Conservation (phyloP, 805 yeast genomes). For the Saturnispora serradocipensis region DNA sequence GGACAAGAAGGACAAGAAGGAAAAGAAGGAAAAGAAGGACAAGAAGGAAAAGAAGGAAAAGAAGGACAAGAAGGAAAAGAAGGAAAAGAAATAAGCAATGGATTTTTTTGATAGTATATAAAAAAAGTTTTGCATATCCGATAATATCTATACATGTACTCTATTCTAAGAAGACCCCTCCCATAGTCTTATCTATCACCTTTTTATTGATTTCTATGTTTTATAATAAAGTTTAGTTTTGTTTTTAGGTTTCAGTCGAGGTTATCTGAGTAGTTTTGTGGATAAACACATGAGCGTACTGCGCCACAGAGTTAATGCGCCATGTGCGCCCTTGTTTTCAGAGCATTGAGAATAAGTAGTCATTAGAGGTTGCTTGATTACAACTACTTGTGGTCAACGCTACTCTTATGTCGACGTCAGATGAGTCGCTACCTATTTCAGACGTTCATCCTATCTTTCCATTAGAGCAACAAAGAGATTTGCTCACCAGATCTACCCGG, state of each 20-base stretch:
- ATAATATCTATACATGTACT: background rate
- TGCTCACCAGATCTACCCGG: constrained; percentile 10
- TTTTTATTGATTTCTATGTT: constrained; percentile 1
- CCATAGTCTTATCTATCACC: background rate
- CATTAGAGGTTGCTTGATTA: background rate
- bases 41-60: constrained; percentile 23
- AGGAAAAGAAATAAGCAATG: constrained; percentile 24
- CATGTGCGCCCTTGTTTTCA: background rate
- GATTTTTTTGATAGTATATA: constrained; percentile 1
- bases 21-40: constrained; percentile 27
- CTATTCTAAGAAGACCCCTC: background rate
- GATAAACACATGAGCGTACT: background rate
- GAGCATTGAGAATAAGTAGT: background rate
- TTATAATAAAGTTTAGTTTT: constrained; percentile 6
- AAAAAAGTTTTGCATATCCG: constrained; percentile 12
- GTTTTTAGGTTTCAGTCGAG: background rate
- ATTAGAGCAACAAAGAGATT: background rate
- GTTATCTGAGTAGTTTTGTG: background rate
- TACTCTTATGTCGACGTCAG: background rate
- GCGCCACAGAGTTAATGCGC: background rate
- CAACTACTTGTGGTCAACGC: background rate
- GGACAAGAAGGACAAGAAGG: constrained; percentile 26
- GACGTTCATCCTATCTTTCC: background rate
- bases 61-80: constrained; percentile 26
- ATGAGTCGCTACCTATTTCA: background rate